phyloP scores from a whole-genome alignment of 768 basidiomycete species.

The Mrakia blollopis region DNA sequence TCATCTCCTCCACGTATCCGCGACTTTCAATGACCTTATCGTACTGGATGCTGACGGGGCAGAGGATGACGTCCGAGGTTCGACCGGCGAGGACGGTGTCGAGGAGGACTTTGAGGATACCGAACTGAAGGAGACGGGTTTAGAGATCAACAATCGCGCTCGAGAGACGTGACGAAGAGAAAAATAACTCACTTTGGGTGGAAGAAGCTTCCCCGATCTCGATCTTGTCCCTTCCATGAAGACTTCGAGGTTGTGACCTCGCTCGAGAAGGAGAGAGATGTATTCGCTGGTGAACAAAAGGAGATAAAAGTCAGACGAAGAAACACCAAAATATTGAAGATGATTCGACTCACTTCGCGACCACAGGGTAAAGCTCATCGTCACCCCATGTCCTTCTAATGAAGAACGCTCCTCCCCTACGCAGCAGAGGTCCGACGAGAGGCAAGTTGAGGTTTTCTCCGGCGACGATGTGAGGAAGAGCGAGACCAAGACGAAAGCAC shows the following conservation, averaged over 20 bases:
- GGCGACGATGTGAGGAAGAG: conserved; percentile 38
- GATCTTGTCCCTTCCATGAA: conserved; percentile 36
- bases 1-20: conserved; percentile 34
- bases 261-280: conserved; percentile 36
- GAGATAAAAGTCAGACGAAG: conserved; percentile 5
- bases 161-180: background rate
- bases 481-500: conserved; percentile 36
- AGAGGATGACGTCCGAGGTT: conserved; percentile 17
- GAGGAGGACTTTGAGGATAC: conserved; percentile 23
- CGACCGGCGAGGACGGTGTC: conserved; percentile 22
- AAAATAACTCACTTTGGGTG: conserved; percentile 34
- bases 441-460: conserved; percentile 40
- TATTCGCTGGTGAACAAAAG: conserved; percentile 35
- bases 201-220: conserved; percentile 36
- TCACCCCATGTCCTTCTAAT: conserved; percentile 31
- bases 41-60: conserved; percentile 33
- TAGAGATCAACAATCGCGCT: background rate
- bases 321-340: background rate
- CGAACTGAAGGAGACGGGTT: conserved; percentile 31
- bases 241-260: conserved; percentile 34
- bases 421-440: conserved; percentile 34
- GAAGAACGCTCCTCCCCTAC: conserved; percentile 37
- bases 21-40: conserved; percentile 35
- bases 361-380: conserved; percentile 9
- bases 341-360: conserved; percentile 14